A percentile compares a stretch with the other conserved stretches of the same genome.
phyloP scores from a whole-genome alignment of 352 stramenopile genomes.

The Globisporangium solare region DNA sequence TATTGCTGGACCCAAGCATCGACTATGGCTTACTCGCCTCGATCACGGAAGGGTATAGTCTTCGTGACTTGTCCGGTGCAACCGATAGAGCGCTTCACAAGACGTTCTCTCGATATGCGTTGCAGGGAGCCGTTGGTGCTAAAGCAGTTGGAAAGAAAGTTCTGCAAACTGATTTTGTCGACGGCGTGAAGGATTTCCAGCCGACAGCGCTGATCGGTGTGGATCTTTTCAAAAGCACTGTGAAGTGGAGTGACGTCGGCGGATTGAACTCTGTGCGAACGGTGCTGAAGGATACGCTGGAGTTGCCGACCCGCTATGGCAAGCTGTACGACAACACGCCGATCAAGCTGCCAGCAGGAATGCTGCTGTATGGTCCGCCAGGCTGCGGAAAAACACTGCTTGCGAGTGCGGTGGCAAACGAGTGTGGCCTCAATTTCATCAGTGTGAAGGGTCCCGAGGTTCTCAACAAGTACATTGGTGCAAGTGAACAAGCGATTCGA shows the following conservation, averaged over 20 bases:
- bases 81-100: conserved; percentile 68
- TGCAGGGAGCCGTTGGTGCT: not conserved
- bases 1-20: conserved; percentile 46
- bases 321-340: conserved; percentile 81
- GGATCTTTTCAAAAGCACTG: conserved; percentile 79
- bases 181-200: conserved; percentile 75
- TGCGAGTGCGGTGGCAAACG: conserved; percentile 81
- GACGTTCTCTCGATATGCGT: conserved; percentile 40
- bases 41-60: conserved; percentile 73
- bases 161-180: conserved; percentile 63
- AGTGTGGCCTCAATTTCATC: conserved; percentile 89
- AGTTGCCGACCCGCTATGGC: conserved; percentile 74
- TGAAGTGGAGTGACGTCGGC: conserved; percentile 87
- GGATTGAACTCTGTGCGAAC: conserved; percentile 73
- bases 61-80: conserved; percentile 71
- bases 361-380: conserved; percentile 88
- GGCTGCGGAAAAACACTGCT: conserved; percentile 90
- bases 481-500: conserved; percentile 86
- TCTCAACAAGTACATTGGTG: conserved; percentile 90
- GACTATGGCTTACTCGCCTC: conserved; percentile 59
- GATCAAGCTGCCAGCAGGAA: conserved; percentile 78
- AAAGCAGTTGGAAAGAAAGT: conserved; percentile 16
- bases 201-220: conserved; percentile 76
- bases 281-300: conserved; percentile 87
- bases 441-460: conserved; percentile 89